Evolutionary conservation across 2,329 filamentous ascomycete genomes (phyloP).

Genomic region (Cladosporium halotolerans): DNA sequence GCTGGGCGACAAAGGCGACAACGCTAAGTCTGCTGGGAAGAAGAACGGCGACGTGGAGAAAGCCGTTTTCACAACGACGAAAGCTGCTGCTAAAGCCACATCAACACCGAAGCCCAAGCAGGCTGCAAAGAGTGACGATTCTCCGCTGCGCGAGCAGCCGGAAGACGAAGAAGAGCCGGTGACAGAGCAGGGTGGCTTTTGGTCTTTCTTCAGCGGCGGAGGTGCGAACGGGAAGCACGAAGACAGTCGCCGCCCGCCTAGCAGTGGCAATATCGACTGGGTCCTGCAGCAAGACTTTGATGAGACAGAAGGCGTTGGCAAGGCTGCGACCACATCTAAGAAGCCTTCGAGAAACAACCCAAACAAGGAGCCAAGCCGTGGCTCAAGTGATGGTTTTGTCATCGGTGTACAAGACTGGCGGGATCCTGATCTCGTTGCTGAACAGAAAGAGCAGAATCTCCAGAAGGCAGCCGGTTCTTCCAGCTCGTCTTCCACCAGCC

Average conservation of each 20-base stretch:
- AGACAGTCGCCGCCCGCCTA: conserved; percentile 59
- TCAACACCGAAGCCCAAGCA: conserved; percentile 13
- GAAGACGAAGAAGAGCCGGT: conserved; percentile 7
- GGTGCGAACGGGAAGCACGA: conserved; percentile 8
- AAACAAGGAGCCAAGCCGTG: conserved; percentile 14
- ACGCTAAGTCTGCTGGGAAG: conserved; percentile 13
- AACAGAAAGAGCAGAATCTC: conserved; percentile 28
- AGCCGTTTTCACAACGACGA: conserved; percentile 25
- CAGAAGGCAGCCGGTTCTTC: conserved; percentile 20
- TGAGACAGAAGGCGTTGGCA: conserved; percentile 45
- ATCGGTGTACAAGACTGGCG: conserved; percentile 86
- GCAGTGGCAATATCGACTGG: conserved; percentile 70
- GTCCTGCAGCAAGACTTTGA: conserved; percentile 61
- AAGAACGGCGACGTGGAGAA: conserved; percentile 13
- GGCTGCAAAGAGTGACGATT: conserved; percentile 6
- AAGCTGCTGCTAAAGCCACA: conserved; percentile 16
- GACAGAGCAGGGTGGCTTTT: conserved; percentile 29
- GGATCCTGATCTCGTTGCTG: conserved; percentile 64
- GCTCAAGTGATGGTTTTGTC: conserved; percentile 58
- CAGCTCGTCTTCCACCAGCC: conserved; percentile 13
- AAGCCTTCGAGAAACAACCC: conserved; percentile 27
- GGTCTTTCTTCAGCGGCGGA: conserved; percentile 33
- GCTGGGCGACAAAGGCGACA: conserved; percentile 18
- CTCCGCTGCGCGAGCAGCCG: conserved; percentile 21
- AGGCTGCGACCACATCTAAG: conserved; percentile 15